Evolutionary conservation across 1,284 basidiomycete species (phyloP).

Genomic region (Cutaneotrichosporon sp.): DNA sequence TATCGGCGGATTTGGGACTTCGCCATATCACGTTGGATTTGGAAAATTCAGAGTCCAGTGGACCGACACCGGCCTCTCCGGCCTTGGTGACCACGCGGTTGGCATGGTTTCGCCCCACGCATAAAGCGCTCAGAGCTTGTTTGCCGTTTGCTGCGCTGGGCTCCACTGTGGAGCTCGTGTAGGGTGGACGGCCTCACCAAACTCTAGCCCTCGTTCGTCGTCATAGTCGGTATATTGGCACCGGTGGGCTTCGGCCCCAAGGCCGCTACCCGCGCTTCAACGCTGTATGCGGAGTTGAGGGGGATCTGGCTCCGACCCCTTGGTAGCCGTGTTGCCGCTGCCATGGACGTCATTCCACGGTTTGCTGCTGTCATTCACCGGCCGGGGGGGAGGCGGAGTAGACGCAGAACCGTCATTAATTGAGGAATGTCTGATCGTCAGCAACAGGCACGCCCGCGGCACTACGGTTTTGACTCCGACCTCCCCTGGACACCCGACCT

Average conservation of each 20-base stretch:
- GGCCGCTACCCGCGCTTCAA: not conserved
- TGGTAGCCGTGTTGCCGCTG: not conserved
- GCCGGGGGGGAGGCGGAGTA: not conserved
- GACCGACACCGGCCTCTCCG: no score
- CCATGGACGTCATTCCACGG: not conserved
- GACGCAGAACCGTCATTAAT: not conserved
- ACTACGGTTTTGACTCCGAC: not conserved
- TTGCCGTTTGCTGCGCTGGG: not conserved
- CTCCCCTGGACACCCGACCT: not conserved
- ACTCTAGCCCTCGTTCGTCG: not conserved
- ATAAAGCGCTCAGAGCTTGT: not conserved
- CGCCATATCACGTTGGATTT: not conserved
- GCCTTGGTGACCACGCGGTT: not conserved
- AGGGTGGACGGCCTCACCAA: not conserved
- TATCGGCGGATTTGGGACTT: not conserved
- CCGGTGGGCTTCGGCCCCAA: not conserved
- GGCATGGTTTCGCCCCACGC: not conserved
- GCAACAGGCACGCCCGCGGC: not conserved
- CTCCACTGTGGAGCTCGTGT: not conserved
- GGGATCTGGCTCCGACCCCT: not conserved
- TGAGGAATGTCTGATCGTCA: not conserved
- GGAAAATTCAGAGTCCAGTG: not conserved
- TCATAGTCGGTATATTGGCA: not conserved
- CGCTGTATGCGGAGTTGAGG: no score
- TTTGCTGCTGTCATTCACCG: not conserved